Base-by-base conservation (phyloP, 371 early-diverging fungal species). In the Entomophthora muscae region DNA sequence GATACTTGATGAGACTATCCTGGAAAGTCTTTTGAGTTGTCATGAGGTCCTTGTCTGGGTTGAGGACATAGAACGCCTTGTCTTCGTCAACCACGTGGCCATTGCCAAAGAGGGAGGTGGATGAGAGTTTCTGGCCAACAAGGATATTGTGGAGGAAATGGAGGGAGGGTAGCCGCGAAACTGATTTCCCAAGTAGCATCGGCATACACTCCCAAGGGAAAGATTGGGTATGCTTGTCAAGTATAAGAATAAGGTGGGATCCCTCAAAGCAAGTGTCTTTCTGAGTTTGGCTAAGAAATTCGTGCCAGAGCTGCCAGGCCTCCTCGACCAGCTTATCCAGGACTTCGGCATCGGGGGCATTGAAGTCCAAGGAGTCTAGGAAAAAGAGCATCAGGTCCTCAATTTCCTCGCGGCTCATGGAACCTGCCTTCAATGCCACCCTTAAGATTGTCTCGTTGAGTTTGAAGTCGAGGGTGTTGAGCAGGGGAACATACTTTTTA, bases 201-300 rank as follows among this genome's bases (percentile, higher is more conserved):
- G 90, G 89, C 57, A 90, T 66, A 51, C 82, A 84, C 70, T 95
- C 96, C 81, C 92, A 84, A 0, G 96, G 96, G 2, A 93, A 70
- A 62, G 71, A 73, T 64, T 93, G 90, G 0, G 83, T 69, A 65
- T 87, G 72, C 64, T 86, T 88, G 69, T 93, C 94, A 33, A 88
- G 74, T 2, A 93, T 81, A 52, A 95, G 68, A 32, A 58, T 32
- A n/a, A 58, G 27, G 30, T 58, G 58, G n/a, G n/a, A 5, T 5
- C 17, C 42, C 42, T 42, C 42, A 42, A 42, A 42, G 42, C 10
- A 10, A 10, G 42, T 10, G 17, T 17, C 42, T 17, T 5, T 42
- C 17, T 5, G 42, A 5, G 42, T 17, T 17, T 5, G 42, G 10
- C 42, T 17, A 5, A 17, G 10, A 5, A 42, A 42, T 42, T 42